Conservation (phyloP, 352 stramenopile genomes). For the Phytophthora podocarpi region DNA sequence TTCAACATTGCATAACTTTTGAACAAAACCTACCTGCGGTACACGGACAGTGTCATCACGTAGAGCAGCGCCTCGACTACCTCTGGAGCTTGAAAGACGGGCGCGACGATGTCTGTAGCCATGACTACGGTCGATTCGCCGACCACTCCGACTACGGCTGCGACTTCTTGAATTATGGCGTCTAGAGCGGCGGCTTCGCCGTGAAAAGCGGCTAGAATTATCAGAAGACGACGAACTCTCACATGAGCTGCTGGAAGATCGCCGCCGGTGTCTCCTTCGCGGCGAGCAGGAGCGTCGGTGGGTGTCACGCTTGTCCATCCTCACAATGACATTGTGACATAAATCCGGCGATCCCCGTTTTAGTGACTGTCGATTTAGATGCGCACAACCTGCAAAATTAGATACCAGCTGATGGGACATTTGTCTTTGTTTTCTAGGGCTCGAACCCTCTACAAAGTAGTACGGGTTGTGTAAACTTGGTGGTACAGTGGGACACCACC, state of each 20-base stretch:
- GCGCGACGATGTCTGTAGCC: neutral
- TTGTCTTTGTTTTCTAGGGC: neutral
- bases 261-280: neutral
- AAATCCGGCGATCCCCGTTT: neutral
- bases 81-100: neutral
- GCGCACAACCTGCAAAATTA: neutral
- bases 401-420: slow-evolving; percentile 11
- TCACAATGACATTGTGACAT: slow-evolving; percentile 1
- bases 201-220: neutral
- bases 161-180: slow-evolving; percentile 5
- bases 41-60: neutral
- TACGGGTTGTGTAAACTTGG: slow-evolving; percentile 1
- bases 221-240: slow-evolving; percentile 13
- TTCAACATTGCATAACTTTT: slow-evolving; percentile 5
- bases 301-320: slow-evolving; percentile 18
- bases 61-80: neutral
- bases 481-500: slow-evolving; percentile 13
- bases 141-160: slow-evolving; percentile 22
- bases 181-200: slow-evolving; percentile 7
- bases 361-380: slow-evolving; percentile 24
- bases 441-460: neutral
- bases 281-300: slow-evolving; percentile 15
- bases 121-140: neutral
- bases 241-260: slow-evolving; percentile 8
- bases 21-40: slow-evolving; percentile 4